phyloP scores from a whole-genome alignment of 768 basidiomycete genomes.

The Boletus subparvulus region DNA sequence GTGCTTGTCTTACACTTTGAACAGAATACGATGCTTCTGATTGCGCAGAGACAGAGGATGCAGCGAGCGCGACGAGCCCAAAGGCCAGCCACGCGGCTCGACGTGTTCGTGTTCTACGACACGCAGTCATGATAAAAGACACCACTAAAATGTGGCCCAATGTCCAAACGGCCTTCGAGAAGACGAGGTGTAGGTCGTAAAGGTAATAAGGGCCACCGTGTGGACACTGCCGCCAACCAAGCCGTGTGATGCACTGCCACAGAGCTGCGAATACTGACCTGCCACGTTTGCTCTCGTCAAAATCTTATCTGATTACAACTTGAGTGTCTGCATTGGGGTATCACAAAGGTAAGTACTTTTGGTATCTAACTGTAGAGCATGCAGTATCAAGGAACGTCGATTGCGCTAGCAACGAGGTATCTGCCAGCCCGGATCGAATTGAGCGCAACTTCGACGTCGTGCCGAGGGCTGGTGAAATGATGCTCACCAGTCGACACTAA shows the following conservation, averaged over 20 bases:
- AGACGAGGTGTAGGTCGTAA: background rate
- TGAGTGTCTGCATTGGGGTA: too few relatives aligned
- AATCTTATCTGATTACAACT: slow-evolving; percentile 10
- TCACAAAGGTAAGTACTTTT: background rate
- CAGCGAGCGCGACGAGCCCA: slow-evolving; percentile 53
- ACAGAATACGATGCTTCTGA: slow-evolving; percentile 14
- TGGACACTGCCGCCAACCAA: background rate
- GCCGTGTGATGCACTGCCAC: slow-evolving; percentile 15
- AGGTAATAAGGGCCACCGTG: background rate
- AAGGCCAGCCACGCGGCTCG: slow-evolving; percentile 62
- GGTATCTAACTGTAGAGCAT: background rate
- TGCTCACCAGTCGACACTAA: background rate
- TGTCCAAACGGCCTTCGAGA: background rate
- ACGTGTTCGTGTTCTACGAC: slow-evolving; percentile 27
- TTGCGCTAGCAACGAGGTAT: background rate
- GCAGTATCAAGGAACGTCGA: background rate
- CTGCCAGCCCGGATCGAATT: background rate
- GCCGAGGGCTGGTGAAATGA: background rate
- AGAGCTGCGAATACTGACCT: background rate
- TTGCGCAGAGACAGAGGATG: slow-evolving; percentile 45
- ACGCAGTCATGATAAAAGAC: slow-evolving; percentile 16
- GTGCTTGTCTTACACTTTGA: slow-evolving; percentile 15
- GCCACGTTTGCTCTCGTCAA: slow-evolving; percentile 16
- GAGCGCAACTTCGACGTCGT: background rate
- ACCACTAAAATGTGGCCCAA: background rate